Evolutionary conservation across 352 stramenopile genomes (phyloP).

Genomic region (Peronospora farinosa): DNA sequence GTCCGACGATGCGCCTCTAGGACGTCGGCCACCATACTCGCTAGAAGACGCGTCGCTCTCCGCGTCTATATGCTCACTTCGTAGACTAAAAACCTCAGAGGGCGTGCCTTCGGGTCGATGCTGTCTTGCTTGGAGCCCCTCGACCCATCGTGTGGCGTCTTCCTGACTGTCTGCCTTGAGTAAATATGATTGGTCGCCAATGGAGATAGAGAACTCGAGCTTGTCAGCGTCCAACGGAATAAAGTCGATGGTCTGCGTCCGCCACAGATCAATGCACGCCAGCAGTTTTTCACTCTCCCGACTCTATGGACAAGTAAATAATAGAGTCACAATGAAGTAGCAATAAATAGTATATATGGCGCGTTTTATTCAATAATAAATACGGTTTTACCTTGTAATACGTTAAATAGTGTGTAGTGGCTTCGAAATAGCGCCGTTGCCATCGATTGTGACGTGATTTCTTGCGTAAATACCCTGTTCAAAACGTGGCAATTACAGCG

Average conservation of each 20-base stretch:
- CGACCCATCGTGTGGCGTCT: slow-evolving; percentile 38
- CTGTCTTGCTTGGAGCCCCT: slow-evolving; percentile 68
- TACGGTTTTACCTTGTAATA: slow-evolving; percentile 92
- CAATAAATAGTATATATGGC: not conserved
- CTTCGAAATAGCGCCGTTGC: slow-evolving; percentile 98
- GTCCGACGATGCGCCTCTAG: slow-evolving; percentile 44
- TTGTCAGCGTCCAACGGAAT: slow-evolving; percentile 44
- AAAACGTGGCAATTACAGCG: not conserved
- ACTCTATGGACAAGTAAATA: slow-evolving; percentile 30
- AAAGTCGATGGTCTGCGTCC: slow-evolving; percentile 75
- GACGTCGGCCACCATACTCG: slow-evolving; percentile 47
- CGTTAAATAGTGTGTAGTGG: slow-evolving; percentile 94
- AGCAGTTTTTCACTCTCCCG: slow-evolving; percentile 82
- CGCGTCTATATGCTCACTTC: slow-evolving; percentile 73
- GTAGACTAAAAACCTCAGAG: slow-evolving; percentile 77
- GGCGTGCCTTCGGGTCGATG: slow-evolving; percentile 59
- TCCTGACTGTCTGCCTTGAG: slow-evolving; percentile 73
- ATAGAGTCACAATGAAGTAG: not conserved
- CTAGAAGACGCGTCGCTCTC: slow-evolving; percentile 82
- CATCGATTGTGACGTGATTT: slow-evolving; percentile 89
- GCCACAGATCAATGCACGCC: slow-evolving; percentile 85
- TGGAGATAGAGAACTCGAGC: slow-evolving; percentile 80
- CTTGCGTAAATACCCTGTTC: slow-evolving; percentile 87
- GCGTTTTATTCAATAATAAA: not conserved
- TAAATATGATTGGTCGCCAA: slow-evolving; percentile 82